Conservation (phyloP, 2,329 filamentous ascomycete genomes). For the Emmonsia crescens region DNA sequence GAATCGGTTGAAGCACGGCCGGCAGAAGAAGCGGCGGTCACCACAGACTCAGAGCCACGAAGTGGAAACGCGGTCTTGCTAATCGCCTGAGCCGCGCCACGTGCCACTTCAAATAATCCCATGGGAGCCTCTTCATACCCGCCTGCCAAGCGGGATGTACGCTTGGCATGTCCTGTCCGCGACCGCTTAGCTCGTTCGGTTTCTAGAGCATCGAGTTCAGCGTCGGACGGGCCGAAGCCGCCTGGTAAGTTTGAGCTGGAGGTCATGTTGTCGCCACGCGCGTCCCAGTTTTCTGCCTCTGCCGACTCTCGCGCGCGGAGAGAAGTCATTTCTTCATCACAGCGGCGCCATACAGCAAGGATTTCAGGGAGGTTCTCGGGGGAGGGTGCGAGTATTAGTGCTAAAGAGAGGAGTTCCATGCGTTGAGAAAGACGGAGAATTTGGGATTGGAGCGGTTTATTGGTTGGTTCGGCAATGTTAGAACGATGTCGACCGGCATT, state of each 20-base stretch:
- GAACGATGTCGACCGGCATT: slow-evolving; percentile 47
- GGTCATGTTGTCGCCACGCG: slow-evolving; percentile 36
- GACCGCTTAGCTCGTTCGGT: slow-evolving; percentile 30
- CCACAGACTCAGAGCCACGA: slow-evolving; percentile 14
- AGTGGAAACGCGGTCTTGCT: slow-evolving; percentile 40
- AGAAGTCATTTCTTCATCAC: slow-evolving; percentile 48
- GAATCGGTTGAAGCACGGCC: slow-evolving; percentile 3
- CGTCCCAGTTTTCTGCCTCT: slow-evolving; percentile 49
- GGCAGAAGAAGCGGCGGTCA: background rate
- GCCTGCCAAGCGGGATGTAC: slow-evolving; percentile 10
- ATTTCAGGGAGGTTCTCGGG: slow-evolving; percentile 49
- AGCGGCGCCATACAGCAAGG: slow-evolving; percentile 51
- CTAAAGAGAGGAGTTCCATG: slow-evolving; percentile 53
- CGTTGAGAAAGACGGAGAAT: slow-evolving; percentile 50
- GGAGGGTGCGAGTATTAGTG: slow-evolving; percentile 49
- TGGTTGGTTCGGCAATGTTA: slow-evolving; percentile 18
- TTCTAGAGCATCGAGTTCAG: slow-evolving; percentile 36
- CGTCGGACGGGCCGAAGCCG: slow-evolving; percentile 34
- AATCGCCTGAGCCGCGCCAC: slow-evolving; percentile 39
- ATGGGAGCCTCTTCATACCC: slow-evolving; percentile 38
- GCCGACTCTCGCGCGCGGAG: slow-evolving; percentile 44
- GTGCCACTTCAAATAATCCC: slow-evolving; percentile 42
- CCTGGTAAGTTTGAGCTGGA: slow-evolving; percentile 28
- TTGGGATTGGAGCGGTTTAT: slow-evolving; percentile 28
- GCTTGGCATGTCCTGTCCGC: slow-evolving; percentile 11